phyloP scores from a whole-genome alignment of 495 filamentous ascomycete genomes.

The Beverwykella pulmonaria region DNA sequence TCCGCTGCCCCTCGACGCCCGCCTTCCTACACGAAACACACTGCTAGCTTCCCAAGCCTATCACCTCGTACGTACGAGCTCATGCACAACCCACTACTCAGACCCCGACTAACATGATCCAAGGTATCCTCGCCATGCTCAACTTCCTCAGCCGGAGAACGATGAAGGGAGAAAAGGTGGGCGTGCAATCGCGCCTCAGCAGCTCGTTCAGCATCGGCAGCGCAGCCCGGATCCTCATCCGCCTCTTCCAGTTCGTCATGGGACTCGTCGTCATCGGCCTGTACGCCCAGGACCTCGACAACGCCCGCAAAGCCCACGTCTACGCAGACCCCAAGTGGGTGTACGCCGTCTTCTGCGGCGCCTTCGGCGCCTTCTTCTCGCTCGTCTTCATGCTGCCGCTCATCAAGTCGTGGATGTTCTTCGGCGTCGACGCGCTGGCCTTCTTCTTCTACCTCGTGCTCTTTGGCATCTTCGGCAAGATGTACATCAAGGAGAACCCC shows the following conservation, averaged over 20 bases:
- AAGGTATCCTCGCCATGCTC: background rate
- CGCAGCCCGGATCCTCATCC: slow-evolving; percentile 52
- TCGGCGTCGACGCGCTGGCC: slow-evolving; percentile 70
- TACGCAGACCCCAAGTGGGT: slow-evolving; percentile 70
- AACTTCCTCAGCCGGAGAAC: slow-evolving; percentile 20
- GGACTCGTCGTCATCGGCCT: slow-evolving; percentile 75
- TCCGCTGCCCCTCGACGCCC: background rate
- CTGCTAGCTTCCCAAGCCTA: background rate
- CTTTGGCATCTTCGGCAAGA: slow-evolving; percentile 79
- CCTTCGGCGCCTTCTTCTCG: slow-evolving; percentile 62
- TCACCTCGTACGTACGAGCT: background rate
- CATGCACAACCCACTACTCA: background rate
- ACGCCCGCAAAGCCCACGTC: slow-evolving; percentile 55
- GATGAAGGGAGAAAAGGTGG: slow-evolving; percentile 21
- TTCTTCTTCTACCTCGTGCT: slow-evolving; percentile 77
- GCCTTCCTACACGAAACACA: background rate
- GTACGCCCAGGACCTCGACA: slow-evolving; percentile 71
- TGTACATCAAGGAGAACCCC: slow-evolving; percentile 71
- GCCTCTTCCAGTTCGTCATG: slow-evolving; percentile 73
- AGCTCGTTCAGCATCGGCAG: slow-evolving; percentile 23
- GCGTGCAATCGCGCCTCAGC: background rate
- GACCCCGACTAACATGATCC: slow-evolving; percentile 8
- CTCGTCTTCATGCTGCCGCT: slow-evolving; percentile 66
- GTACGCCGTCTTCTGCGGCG: slow-evolving; percentile 70
- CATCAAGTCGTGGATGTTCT: slow-evolving; percentile 58